phyloP scores from a whole-genome alignment of 305 asterid genomes.

The Withania somnifera region DNA sequence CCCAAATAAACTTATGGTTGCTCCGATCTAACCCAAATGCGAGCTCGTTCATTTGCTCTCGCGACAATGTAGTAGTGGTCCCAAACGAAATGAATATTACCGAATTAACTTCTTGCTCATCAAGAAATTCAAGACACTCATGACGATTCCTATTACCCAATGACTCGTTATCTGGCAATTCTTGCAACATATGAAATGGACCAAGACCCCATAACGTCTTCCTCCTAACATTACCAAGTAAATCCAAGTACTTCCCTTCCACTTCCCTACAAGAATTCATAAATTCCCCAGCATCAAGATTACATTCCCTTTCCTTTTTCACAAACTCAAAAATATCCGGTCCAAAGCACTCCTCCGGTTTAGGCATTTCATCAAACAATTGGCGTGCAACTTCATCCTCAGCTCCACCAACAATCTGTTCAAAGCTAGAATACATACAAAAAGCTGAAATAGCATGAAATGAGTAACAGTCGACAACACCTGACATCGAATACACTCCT shows the following conservation, averaged over 20 bases:
- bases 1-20: constrained; percentile 46
- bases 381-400: neutral
- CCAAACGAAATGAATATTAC: constrained; percentile 55
- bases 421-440: neutral
- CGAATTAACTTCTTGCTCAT: constrained; percentile 23
- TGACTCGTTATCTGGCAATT: neutral
- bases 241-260: constrained; percentile 23
- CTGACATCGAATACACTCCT: neutral
- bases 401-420: neutral
- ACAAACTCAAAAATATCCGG: constrained; percentile 14
- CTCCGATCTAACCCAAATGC: constrained; percentile 49
- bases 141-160: neutral
- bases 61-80: constrained; percentile 39
- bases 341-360: constrained; percentile 15
- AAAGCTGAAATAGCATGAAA: neutral
- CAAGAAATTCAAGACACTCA: constrained; percentile 38
- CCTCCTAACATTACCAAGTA: constrained; percentile 2
- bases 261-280: constrained; percentile 20
- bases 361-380: constrained; percentile 9
- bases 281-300: constrained; percentile 16
- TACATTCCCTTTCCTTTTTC: neutral
- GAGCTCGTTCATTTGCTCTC: constrained; percentile 30
- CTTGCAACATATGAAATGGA: constrained; percentile 31
- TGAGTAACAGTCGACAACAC: neutral
- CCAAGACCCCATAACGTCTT: constrained; percentile 25